Evolutionary conservation across 495 filamentous ascomycete genomes (phyloP).

Genomic region (Aspergillus leporis): DNA sequence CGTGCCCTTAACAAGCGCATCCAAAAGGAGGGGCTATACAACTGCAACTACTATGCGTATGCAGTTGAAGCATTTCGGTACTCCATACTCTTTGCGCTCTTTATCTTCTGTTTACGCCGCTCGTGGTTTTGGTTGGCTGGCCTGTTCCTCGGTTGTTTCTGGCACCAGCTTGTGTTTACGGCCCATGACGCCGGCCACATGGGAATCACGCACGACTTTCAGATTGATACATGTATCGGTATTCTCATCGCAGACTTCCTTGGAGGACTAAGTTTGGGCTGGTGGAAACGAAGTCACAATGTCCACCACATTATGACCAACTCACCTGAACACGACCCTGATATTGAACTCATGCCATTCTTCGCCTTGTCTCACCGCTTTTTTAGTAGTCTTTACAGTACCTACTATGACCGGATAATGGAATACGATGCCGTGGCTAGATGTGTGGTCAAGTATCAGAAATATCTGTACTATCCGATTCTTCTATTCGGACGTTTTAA

Average conservation of each 20-base stretch:
- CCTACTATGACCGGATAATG: constrained; percentile 89
- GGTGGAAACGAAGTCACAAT: constrained; percentile 98
- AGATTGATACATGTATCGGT: constrained; percentile 80
- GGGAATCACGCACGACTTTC: constrained; percentile 91
- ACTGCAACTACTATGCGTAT: constrained; percentile 82
- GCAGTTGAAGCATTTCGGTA: constrained; percentile 14
- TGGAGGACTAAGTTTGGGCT: constrained; percentile 84
- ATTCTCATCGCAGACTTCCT: constrained; percentile 90
- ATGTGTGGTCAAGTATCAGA: constrained; percentile 70
- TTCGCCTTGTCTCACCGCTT: constrained; percentile 91
- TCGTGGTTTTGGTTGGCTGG: constrained; percentile 31
- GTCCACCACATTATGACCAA: constrained; percentile 99
- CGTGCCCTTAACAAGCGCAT: constrained; percentile 66
- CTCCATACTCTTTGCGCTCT: no score
- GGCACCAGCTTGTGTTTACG: constrained; percentile 95
- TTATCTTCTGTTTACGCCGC: no score
- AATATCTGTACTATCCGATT: constrained; percentile 83
- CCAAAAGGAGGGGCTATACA: constrained; percentile 67
- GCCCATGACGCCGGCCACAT: constrained; percentile 98
- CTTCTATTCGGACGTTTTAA: constrained; percentile 89
- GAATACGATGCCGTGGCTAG: constrained; percentile 75
- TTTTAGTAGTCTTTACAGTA: constrained; percentile 71
- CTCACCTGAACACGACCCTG: constrained; percentile 93
- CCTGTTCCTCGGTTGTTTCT: constrained; percentile 78
- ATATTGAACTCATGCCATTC: constrained; percentile 96